These are phyloP conservation scores for Fagopyrum esculentum DNA, from an alignment of 148 eudicot genomes.

Conservation along the genomic window DNA sequence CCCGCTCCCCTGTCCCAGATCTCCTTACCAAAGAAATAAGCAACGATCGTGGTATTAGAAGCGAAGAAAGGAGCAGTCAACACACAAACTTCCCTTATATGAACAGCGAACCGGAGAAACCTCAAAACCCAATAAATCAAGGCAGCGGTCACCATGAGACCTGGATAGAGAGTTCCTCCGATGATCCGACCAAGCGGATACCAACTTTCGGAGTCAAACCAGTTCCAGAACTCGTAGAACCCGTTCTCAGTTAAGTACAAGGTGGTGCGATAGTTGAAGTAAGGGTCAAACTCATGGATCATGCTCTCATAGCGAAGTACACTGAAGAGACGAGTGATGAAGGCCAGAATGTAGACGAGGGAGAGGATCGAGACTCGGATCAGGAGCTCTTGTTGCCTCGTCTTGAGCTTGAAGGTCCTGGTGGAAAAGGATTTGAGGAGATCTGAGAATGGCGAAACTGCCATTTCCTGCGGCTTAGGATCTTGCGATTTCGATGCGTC, in stretches of 20 bases:
- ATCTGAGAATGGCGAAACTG: constrained; percentile 1
- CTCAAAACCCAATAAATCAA: constrained; percentile 60
- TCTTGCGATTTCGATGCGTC: constrained; percentile 11
- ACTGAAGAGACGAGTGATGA: constrained; percentile 72
- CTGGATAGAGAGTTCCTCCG: constrained; percentile 95
- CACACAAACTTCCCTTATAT: constrained; percentile 93
- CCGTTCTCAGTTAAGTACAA: constrained; percentile 72
- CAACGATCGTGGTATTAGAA: constrained; percentile 82
- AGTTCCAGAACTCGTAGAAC: constrained; percentile 93
- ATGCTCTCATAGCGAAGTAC: constrained; percentile 88
- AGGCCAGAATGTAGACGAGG: constrained; percentile 74
- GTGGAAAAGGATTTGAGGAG: constrained; percentile 25
- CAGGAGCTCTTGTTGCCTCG: constrained; percentile 84
- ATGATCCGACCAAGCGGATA: constrained; percentile 86
- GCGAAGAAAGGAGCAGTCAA: constrained; percentile 94
- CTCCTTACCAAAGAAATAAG: constrained; percentile 93
- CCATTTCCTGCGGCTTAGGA: not conserved
- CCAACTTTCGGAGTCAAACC: constrained; percentile 97
- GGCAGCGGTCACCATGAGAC: constrained; percentile 94
- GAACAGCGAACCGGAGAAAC: constrained; percentile 65
- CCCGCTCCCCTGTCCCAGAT: constrained; percentile 96
- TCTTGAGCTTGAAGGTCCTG: constrained; percentile 60
- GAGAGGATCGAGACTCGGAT: constrained; percentile 60
- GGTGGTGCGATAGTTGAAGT: constrained; percentile 87
- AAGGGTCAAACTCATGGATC: constrained; percentile 99